Evolutionary conservation across 192 early-diverging fungal genomes (phyloP).

Genomic region (Kickxella alabastrina): DNA sequence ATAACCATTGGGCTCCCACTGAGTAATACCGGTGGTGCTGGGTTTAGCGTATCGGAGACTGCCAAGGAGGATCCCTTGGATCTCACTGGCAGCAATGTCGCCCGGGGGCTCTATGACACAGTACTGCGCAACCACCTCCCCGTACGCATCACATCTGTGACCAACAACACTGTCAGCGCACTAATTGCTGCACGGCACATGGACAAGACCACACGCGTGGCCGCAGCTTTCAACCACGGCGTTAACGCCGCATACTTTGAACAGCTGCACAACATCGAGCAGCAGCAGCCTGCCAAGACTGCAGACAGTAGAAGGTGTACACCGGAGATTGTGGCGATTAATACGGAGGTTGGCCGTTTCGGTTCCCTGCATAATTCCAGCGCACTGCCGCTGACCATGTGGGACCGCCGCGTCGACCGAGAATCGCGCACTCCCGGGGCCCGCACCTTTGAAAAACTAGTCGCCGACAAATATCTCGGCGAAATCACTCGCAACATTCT

Average conservation of each 20-base stretch:
- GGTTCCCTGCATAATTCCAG: slow-evolving; percentile 54
- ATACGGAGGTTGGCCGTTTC: slow-evolving; percentile 93
- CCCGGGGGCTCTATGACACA: slow-evolving; percentile 67
- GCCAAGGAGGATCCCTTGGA: slow-evolving; percentile 51
- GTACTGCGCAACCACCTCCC: slow-evolving; percentile 65
- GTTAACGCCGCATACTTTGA: slow-evolving; percentile 93
- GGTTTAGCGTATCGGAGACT: slow-evolving; percentile 43
- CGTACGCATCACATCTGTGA: slow-evolving; percentile 77
- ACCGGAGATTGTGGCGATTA: slow-evolving; percentile 74
- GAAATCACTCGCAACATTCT: slow-evolving; percentile 80
- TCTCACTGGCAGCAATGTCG: slow-evolving; percentile 74
- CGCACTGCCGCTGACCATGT: slow-evolving; percentile 74
- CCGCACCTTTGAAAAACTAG: slow-evolving; percentile 87
- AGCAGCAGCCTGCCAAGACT: too few relatives aligned
- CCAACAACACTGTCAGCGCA: slow-evolving; percentile 92
- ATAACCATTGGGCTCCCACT: slow-evolving; percentile 94
- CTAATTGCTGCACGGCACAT: slow-evolving; percentile 77
- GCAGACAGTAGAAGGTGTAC: slow-evolving; percentile 20
- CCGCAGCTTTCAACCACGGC: slow-evolving; percentile 87
- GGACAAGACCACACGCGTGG: slow-evolving; percentile 67
- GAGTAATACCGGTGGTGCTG: too few relatives aligned
- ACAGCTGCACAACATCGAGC: slow-evolving; percentile 62
- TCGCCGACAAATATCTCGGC: slow-evolving; percentile 89
- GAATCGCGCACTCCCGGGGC: slow-evolving; percentile 68
- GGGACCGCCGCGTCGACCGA: slow-evolving; percentile 77